Base-by-base conservation (phyloP, 108 stramenopile species). In the Nitzschia palea region DNA sequence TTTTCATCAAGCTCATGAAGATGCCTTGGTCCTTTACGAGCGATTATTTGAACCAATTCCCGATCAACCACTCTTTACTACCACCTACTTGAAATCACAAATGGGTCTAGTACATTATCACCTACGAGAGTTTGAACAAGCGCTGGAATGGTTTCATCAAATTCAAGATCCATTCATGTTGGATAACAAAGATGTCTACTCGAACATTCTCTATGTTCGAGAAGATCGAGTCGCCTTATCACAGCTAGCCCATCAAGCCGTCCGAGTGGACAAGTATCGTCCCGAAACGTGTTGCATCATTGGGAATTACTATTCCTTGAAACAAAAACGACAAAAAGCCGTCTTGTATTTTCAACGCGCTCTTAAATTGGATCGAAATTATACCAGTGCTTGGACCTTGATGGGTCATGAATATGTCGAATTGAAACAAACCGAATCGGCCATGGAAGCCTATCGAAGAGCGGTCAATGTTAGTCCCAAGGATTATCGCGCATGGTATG, bases 321-420 rank as follows among this genome's bases (percentile, higher is more conserved):
- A 93, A 76, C 94, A 88, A n/a, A 85, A 95, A 54, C 97, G 98
- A 57, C 91, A 96, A 66, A 90, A 93, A 59, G 98, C 98, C 14
- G 90, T 99, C n/a, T 74, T 81, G 57, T 97, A 96, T 79, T 99
- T 99, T 79, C 90, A 91, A 72, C 88, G 97, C 9, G 95, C 96
- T 20, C 74, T 99, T 20, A 84, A 89, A 52, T 67, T 97, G 25
- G 86, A 99, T 84, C 88, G 87, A n/a, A 70, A 69, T 26, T 99
- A 86, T 67, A 83, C 94, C 10, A 85, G 84, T 55, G 97, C 98
- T 0, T 99, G 98, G 98, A 99, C 97, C 5, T 70, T 99, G 30
- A 91, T 98, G 82, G 98, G 98, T 31, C 98, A 99, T 70, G 98
- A 97, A 76, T 97, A 91, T 68, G 83, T 98, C 35, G 98, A 99